phyloP scores from a whole-genome alignment of 345 rosid species.

The Odontarrhena argentea region DNA sequence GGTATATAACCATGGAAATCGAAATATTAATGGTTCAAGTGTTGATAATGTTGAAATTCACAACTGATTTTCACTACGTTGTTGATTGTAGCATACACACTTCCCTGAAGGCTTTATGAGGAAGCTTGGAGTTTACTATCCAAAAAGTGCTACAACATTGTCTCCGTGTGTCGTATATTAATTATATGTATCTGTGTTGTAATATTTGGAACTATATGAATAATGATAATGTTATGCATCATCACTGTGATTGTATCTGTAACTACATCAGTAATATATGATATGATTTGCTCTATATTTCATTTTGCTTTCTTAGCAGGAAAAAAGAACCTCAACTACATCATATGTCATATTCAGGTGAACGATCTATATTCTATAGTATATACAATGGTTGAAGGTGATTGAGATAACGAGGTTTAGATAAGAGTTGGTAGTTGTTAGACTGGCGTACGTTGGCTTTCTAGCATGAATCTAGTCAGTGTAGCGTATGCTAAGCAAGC shows the following conservation, averaged over 20 bases:
- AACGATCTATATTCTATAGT: no score
- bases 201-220: constrained; percentile 15
- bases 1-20: no score
- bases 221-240: constrained; percentile 29
- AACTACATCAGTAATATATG: constrained; percentile 15
- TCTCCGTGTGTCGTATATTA: constrained; percentile 17
- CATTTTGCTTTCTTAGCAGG: no score
- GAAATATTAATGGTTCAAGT: background rate
- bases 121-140: constrained; percentile 16
- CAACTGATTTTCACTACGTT: background rate
- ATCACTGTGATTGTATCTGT: constrained; percentile 28
- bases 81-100: constrained; percentile 32
- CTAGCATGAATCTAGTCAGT: no score
- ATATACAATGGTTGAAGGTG: no score
- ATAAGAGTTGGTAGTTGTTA: no score
- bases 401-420: no score
- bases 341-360: no score
- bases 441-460: no score
- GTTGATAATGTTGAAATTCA: background rate
- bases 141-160: background rate
- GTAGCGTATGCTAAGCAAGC: no score
- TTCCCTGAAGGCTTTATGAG: constrained; percentile 24
- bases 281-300: no score
- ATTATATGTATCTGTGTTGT: constrained; percentile 5
- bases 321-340: background rate